Evolutionary conservation across 306 rosid genomes (phyloP).

Genomic region (Acmispon strigosus): DNA sequence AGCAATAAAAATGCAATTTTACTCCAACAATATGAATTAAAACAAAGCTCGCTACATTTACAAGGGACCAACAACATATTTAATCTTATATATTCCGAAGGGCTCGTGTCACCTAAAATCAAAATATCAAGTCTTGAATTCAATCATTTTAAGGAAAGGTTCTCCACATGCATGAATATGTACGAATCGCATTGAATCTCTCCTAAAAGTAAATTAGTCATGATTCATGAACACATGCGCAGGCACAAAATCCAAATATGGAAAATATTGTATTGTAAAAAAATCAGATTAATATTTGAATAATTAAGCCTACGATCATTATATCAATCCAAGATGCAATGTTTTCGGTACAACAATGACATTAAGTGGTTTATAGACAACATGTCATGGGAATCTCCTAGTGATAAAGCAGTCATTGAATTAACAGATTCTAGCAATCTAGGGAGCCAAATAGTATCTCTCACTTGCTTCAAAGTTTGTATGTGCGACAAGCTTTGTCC

Average conservation of each 20-base stretch:
- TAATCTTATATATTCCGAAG: too few relatives aligned
- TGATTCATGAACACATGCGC: too few relatives aligned
- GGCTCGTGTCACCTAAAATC: too few relatives aligned
- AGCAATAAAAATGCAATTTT: too few relatives aligned
- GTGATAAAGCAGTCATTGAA: conserved; percentile 18
- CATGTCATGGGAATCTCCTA: conserved; percentile 13
- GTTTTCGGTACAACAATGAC: conserved; percentile 43
- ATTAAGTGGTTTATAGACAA: conserved; percentile 28
- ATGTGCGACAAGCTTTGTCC: conserved; percentile 42
- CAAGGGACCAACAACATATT: too few relatives aligned
- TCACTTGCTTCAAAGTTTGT: conserved; percentile 52
- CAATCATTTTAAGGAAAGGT: too few relatives aligned
- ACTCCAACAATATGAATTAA: too few relatives aligned
- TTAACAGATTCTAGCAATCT: conserved; percentile 35
- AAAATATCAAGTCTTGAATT: too few relatives aligned
- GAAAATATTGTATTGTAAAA: background rate
- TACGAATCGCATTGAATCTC: too few relatives aligned
- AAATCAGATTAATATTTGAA: background rate
- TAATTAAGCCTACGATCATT: background rate
- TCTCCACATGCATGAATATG: too few relatives aligned
- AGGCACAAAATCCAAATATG: background rate
- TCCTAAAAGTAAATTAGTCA: too few relatives aligned
- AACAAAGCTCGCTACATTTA: too few relatives aligned
- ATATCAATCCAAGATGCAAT: conserved; percentile 8
- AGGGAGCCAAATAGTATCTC: conserved; percentile 57